Percentiles rank a stretch among this genome's conserved stretches.
Conservation (phyloP, 192 early-diverging fungal species). For the Dissophora ornata region DNA sequence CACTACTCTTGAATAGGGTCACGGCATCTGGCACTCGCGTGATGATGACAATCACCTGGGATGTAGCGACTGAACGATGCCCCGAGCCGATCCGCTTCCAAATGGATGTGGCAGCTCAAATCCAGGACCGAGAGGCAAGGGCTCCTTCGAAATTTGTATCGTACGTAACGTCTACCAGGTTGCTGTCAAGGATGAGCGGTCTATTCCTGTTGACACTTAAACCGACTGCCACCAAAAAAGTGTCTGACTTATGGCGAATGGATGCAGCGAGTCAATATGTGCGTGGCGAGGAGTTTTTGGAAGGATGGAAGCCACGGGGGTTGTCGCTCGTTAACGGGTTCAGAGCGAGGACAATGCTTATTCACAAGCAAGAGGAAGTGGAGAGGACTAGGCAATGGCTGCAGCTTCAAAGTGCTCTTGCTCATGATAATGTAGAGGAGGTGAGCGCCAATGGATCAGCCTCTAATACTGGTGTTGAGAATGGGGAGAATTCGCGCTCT, state of each 20-base stretch:
- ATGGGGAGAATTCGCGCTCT: constrained; percentile 13
- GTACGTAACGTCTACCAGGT: constrained; percentile 53
- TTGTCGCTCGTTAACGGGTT: constrained; percentile 72
- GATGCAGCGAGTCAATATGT: constrained; percentile 76
- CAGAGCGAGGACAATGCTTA: constrained; percentile 41
- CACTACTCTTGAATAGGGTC: constrained; percentile 69
- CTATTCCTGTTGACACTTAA: constrained; percentile 72
- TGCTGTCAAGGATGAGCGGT: constrained; percentile 58
- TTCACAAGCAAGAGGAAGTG: constrained; percentile 56
- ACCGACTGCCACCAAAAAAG: constrained; percentile 62
- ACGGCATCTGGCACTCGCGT: constrained; percentile 71
- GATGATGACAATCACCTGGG: constrained; percentile 65
- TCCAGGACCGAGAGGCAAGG: constrained; percentile 67
- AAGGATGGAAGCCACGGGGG: constrained; percentile 75
- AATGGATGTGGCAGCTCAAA: constrained; percentile 71
- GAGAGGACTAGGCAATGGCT: constrained; percentile 56
- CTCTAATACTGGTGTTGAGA: not conserved
- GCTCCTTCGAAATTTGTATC: constrained; percentile 56
- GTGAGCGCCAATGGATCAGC: constrained; percentile 3
- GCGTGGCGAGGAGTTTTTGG: constrained; percentile 76
- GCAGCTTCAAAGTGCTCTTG: constrained; percentile 22
- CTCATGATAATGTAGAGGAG: not conserved
- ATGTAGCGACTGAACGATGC: constrained; percentile 69
- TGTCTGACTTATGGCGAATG: constrained; percentile 74
- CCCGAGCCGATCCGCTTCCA: constrained; percentile 62